Conservation (phyloP, 2,329 filamentous ascomycete genomes). For the Diplocarpon rosae region DNA sequence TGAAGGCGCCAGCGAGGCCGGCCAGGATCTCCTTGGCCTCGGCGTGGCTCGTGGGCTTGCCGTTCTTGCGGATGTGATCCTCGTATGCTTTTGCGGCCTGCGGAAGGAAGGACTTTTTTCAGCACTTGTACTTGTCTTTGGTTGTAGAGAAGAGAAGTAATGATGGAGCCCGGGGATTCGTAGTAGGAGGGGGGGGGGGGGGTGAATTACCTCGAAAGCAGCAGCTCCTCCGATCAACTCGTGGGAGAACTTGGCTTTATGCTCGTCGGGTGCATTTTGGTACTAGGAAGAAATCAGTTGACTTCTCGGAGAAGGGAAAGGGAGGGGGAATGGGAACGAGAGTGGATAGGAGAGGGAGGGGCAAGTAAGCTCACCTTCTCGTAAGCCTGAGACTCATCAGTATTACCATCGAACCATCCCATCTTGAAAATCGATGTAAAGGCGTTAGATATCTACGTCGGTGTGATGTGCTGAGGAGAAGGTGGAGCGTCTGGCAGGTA, state of each 20-base stretch:
- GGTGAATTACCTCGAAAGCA: constrained; percentile 4
- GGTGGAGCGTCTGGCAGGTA: too few species aligned
- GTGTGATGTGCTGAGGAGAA: too few species aligned
- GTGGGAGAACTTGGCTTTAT: constrained; percentile 9
- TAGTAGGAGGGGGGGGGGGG: not conserved
- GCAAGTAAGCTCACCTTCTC: constrained; percentile 1
- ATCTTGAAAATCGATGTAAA: not conserved
- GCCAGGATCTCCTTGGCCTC: constrained; percentile 11
- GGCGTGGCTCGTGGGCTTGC: constrained; percentile 5
- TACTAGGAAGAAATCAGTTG: not conserved
- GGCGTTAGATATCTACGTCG: too few species aligned
- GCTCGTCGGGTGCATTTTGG: constrained; percentile 9
- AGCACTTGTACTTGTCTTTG: not conserved
- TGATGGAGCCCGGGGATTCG: not conserved
- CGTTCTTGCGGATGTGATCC: constrained; percentile 4
- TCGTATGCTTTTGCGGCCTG: constrained; percentile 7
- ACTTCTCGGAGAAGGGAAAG: not conserved
- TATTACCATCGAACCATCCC: constrained; percentile 9
- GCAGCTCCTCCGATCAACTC: constrained; percentile 10
- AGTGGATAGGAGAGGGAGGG: not conserved
- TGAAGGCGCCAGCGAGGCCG: constrained; percentile 8
- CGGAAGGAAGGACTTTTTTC: not conserved
- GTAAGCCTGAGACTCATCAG: constrained; percentile 8
- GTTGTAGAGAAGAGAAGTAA: too few species aligned
- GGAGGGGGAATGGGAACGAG: not conserved